Percentiles rank a stretch among this genome's conserved stretches.
These are phyloP conservation scores for Talaromyces verruculosus DNA, from an alignment of 2,329 filamentous ascomycete species.

Conservation along the genomic window DNA sequence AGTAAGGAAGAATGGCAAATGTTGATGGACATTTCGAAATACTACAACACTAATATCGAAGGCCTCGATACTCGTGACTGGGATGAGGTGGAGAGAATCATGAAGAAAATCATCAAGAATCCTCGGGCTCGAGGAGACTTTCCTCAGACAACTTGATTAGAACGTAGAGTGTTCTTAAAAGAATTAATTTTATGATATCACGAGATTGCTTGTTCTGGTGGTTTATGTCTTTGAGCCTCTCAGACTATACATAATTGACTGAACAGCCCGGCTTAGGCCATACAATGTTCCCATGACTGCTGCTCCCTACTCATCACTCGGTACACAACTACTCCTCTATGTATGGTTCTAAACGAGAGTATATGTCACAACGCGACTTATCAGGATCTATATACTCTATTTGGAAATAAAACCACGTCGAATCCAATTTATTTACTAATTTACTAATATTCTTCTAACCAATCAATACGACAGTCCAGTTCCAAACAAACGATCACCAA, in stretches of 20 bases:
- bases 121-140: constrained; percentile 45
- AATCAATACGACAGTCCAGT: constrained; percentile 23
- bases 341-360: too few species aligned
- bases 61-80: constrained; percentile 83
- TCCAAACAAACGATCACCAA: constrained; percentile 33
- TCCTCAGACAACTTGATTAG: constrained; percentile 15
- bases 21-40: constrained; percentile 73
- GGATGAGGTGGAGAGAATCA: constrained; percentile 81
- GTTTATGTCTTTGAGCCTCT: background rate
- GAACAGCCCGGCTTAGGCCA: constrained; percentile 2
- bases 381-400: background rate
- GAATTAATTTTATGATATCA: constrained; percentile 12
- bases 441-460: background rate
- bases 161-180: background rate
- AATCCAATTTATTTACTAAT: background rate
- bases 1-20: constrained; percentile 78
- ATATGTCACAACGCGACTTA: too few species aligned
- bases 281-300: background rate
- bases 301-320: too few species aligned
- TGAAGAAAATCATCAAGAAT: constrained; percentile 75
- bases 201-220: background rate
- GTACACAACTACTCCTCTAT: too few species aligned
- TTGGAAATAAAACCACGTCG: background rate
- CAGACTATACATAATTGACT: background rate
- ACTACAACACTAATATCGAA: constrained; percentile 78